Conservation (phyloP, 2,329 filamentous ascomycete species). For the Exophiala spinifera region DNA sequence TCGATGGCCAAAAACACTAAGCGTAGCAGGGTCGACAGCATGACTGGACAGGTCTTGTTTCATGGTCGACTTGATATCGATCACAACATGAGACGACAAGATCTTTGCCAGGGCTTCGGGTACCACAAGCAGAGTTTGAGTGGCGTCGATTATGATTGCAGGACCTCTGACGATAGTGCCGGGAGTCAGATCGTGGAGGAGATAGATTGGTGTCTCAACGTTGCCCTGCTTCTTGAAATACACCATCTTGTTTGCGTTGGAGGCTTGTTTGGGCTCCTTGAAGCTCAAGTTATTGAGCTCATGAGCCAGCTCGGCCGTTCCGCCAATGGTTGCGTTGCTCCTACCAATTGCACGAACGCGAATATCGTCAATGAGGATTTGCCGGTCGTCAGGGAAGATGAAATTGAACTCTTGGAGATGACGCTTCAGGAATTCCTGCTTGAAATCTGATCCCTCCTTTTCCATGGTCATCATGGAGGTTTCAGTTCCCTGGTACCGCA, state of each 20-base stretch:
- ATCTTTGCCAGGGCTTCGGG: constrained; percentile 39
- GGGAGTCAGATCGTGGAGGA: constrained; percentile 36
- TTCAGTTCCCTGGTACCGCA: constrained; percentile 52
- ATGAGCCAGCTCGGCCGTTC: constrained; percentile 64
- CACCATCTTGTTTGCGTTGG: constrained; percentile 23
- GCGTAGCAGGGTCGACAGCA: constrained; percentile 70
- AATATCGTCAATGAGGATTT: constrained; percentile 86
- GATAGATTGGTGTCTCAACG: constrained; percentile 38
- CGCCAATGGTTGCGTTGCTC: constrained; percentile 51
- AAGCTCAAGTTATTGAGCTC: constrained; percentile 8
- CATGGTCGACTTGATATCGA: constrained; percentile 58
- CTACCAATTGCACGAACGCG: constrained; percentile 70
- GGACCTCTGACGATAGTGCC: constrained; percentile 33
- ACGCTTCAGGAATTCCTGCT: constrained; percentile 75
- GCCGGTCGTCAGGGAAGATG: constrained; percentile 65
- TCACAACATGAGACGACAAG: constrained; percentile 38
- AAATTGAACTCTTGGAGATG: constrained; percentile 93
- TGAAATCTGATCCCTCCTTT: constrained; percentile 73
- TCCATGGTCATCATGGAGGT: constrained; percentile 49
- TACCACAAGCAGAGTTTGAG: constrained; percentile 46
- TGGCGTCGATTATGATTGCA: constrained; percentile 38
- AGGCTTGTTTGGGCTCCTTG: background rate
- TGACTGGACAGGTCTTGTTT: constrained; percentile 49
- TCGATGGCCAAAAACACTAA: constrained; percentile 75
- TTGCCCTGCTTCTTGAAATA: constrained; percentile 36